Conservation (phyloP, 257 asterid genomes). For the Capsicum baccatum region DNA sequence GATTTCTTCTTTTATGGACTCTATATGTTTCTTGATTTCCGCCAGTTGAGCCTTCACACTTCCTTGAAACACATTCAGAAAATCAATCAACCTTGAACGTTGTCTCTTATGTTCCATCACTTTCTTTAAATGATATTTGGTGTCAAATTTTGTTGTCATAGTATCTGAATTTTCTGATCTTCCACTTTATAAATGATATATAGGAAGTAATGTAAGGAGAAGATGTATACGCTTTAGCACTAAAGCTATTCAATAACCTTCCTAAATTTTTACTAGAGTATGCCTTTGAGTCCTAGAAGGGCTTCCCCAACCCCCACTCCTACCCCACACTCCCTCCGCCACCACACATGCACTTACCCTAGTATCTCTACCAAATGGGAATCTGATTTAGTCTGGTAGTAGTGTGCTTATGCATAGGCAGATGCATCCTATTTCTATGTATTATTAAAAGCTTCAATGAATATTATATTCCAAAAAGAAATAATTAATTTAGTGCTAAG, state of each 20-base stretch:
- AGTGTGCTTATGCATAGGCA: too few species aligned
- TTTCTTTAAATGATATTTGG: not conserved
- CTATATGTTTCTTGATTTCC: conserved; percentile 2
- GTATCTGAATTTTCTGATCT: conserved; percentile 10
- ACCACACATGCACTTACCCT: too few species aligned
- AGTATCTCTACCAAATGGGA: too few species aligned
- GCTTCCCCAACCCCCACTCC: too few species aligned
- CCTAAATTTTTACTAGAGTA: too few species aligned
- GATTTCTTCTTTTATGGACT: conserved; percentile 43
- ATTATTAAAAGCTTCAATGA: too few species aligned
- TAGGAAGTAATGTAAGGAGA: conserved; percentile 7
- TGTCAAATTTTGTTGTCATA: not conserved
- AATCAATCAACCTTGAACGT: conserved; percentile 31
- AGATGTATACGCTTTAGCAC: not conserved
- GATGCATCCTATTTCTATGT: too few species aligned
- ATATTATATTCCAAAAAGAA: too few species aligned
- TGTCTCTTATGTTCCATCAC: conserved; percentile 29
- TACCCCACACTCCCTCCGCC: too few species aligned
- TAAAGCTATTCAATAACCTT: not conserved
- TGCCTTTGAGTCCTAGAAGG: too few species aligned
- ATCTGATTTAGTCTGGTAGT: too few species aligned
- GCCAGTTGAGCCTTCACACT: conserved; percentile 13
- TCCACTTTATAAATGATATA: not conserved
- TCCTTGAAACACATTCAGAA: conserved; percentile 41
- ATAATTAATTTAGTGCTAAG: not conserved